These are phyloP conservation scores for Leccinum glutinopallens DNA, from an alignment of 1,284 basidiomycete species.

Conservation along the genomic window DNA sequence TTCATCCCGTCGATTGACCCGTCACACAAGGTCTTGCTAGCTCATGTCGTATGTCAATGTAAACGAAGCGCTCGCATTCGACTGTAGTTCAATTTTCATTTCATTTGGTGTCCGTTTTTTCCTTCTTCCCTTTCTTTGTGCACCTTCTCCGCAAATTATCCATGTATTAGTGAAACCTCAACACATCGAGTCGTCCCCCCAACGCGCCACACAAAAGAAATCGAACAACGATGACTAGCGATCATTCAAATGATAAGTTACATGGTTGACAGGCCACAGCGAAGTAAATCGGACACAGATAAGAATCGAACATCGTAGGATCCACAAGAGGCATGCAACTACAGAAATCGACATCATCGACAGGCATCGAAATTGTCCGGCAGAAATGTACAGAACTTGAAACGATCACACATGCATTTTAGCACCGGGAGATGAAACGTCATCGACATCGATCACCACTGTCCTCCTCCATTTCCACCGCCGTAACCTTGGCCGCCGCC, in stretches of 20 bases:
- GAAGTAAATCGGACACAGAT: neutral
- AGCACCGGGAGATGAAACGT: conserved; percentile 1
- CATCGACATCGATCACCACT: conserved; percentile 22
- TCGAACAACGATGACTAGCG: neutral
- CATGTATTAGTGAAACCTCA: conserved; percentile 20
- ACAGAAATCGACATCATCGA: conserved; percentile 18
- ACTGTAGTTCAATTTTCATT: conserved; percentile 4
- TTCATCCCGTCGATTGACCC: neutral
- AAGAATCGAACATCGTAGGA: conserved; percentile 2
- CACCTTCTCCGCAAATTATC: neutral
- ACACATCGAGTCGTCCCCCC: neutral
- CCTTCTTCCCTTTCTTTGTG: neutral
- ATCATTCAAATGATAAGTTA: neutral
- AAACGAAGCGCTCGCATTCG: conserved; percentile 12
- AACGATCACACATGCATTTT: conserved; percentile 21
- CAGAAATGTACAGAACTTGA: conserved; percentile 11
- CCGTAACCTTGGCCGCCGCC: too few relatives aligned
- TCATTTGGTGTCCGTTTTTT: conserved; percentile 8
- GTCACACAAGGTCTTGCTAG: conserved; percentile 7
- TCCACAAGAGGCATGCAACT: conserved; percentile 6
- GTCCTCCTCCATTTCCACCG: conserved; percentile 10
- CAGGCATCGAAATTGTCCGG: conserved; percentile 12
- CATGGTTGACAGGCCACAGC: neutral
- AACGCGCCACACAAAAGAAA: neutral
- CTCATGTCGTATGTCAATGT: conserved; percentile 21